Conservation (phyloP, 78 protist genomes). For the Tieghemostelium lacteum region DNA sequence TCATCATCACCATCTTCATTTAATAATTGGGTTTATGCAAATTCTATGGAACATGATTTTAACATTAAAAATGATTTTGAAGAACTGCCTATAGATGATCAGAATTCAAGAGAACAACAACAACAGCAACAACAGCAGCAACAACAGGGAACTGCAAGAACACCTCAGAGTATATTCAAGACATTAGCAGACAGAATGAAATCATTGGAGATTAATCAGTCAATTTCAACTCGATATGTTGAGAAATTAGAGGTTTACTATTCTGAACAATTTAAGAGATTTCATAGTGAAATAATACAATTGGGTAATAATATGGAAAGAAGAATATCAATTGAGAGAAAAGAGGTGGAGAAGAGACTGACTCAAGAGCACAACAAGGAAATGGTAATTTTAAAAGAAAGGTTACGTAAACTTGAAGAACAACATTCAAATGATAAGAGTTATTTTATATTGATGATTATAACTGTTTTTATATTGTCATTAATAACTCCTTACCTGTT, state of each 20-base stretch:
- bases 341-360: background rate
- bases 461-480: background rate
- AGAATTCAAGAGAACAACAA: background rate
- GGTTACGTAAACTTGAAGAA: constrained; percentile 19
- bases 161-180: constrained; percentile 64
- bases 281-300: constrained; percentile 3
- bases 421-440: constrained; percentile 9
- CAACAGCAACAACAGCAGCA: background rate
- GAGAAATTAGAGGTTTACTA: constrained; percentile 32
- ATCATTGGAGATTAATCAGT: constrained; percentile 61
- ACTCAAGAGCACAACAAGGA: constrained; percentile 17
- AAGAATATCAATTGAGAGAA: background rate
- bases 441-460: background rate
- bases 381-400: background rate
- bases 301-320: constrained; percentile 28
- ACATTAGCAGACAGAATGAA: constrained; percentile 57
- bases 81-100: background rate
- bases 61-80: background rate
- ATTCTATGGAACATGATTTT: background rate
- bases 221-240: constrained; percentile 41
- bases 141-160: background rate
- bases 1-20: too few species aligned
- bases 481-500: background rate
- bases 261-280: background rate
- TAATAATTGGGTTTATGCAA: background rate